These are phyloP conservation scores for Camellia lanceoleosa DNA, from an alignment of 148 eudicot genomes.

Conservation along the genomic window DNA sequence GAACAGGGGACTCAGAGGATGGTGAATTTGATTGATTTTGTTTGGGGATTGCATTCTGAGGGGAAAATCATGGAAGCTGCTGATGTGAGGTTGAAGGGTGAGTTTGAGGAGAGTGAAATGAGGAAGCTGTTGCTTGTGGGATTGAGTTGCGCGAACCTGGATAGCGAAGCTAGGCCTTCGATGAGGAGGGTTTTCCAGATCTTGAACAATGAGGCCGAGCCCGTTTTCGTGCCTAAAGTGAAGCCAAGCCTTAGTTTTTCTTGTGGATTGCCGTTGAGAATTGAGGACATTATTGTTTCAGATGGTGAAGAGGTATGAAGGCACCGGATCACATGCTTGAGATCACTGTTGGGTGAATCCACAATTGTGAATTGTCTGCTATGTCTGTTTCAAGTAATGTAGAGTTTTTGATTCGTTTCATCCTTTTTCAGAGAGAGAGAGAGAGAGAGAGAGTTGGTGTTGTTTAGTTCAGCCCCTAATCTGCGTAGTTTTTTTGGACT, in stretches of 20 bases:
- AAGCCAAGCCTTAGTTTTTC: conserved; percentile 69
- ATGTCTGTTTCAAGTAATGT: not conserved
- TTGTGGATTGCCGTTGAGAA: conserved; percentile 49
- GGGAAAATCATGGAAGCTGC: conserved; percentile 57
- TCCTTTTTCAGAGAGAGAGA: not conserved
- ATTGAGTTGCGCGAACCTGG: conserved; percentile 76
- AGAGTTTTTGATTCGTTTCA: not conserved
- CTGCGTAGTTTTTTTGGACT: not conserved
- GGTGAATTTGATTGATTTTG: conserved; percentile 84
- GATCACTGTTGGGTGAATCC: conserved; percentile 23
- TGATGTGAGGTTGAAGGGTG: conserved; percentile 50
- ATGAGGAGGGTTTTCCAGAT: conserved; percentile 86
- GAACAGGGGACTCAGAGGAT: conserved; percentile 38
- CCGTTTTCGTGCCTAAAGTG: conserved; percentile 44
- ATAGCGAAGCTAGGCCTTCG: conserved; percentile 56
- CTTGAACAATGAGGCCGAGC: conserved; percentile 52
- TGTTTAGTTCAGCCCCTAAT: not conserved
- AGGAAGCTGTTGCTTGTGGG: conserved; percentile 63
- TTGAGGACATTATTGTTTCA: conserved; percentile 59
- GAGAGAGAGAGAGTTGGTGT: no score
- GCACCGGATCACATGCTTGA: conserved; percentile 27
- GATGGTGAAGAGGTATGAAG: conserved; percentile 37
- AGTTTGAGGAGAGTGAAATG: conserved; percentile 49
- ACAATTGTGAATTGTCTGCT: no score
- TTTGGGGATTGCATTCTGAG: conserved; percentile 61